Conservation (phyloP, 1,284 basidiomycete species). For the Ustilago crameri region DNA sequence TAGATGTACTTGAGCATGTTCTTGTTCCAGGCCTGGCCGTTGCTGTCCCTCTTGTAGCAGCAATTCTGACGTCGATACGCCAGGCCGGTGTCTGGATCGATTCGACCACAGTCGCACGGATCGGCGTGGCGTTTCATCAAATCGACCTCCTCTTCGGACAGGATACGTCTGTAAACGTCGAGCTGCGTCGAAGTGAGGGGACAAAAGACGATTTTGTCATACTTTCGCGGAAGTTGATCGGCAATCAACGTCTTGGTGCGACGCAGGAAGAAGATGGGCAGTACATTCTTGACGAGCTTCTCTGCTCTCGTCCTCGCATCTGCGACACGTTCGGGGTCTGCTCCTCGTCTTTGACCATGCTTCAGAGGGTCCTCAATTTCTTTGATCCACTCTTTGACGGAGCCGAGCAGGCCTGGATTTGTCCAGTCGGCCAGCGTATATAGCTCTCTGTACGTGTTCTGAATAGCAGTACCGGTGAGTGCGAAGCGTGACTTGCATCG, state of each 20-base stretch:
- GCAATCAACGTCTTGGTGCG: slow-evolving; percentile 84
- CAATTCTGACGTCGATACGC: slow-evolving; percentile 59
- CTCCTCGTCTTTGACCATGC: slow-evolving; percentile 74
- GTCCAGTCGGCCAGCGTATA: slow-evolving; percentile 73
- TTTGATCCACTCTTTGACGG: slow-evolving; percentile 34
- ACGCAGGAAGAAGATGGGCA: slow-evolving; percentile 81
- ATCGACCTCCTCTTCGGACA: slow-evolving; percentile 75
- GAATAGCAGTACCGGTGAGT: slow-evolving; percentile 82
- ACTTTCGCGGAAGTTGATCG: slow-evolving; percentile 82
- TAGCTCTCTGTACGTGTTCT: slow-evolving; percentile 84
- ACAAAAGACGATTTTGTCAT: slow-evolving; percentile 88
- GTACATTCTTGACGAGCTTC: slow-evolving; percentile 74
- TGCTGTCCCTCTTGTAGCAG: slow-evolving; percentile 73
- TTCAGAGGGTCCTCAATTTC: slow-evolving; percentile 71
- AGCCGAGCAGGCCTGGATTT: slow-evolving; percentile 41
- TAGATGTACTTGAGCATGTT: slow-evolving; percentile 77
- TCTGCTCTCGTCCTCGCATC: slow-evolving; percentile 69
- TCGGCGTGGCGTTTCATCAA: slow-evolving; percentile 77
- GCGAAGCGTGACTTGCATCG: slow-evolving; percentile 77
- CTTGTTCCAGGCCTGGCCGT: slow-evolving; percentile 70
- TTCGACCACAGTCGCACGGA: slow-evolving; percentile 78
- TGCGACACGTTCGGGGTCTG: slow-evolving; percentile 75
- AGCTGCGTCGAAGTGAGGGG: slow-evolving; percentile 79
- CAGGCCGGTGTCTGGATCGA: slow-evolving; percentile 41
- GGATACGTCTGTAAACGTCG: slow-evolving; percentile 77